A percentile compares a stretch with the other conserved stretches of the same genome.
phyloP scores from a whole-genome alignment of 352 stramenopile species.

The Nothophytophthora sp. region DNA sequence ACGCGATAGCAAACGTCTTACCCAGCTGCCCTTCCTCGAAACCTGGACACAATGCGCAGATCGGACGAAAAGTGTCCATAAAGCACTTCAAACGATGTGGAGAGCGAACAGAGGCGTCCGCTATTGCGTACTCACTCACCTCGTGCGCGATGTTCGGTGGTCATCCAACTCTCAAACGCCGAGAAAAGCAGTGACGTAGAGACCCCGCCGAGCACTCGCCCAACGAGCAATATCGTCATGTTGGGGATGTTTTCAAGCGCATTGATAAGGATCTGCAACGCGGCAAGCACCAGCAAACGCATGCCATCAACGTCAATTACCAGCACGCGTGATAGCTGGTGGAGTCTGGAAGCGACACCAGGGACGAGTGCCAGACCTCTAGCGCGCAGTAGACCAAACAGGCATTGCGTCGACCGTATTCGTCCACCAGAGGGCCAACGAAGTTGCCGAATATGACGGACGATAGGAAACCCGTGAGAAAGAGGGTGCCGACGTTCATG shows the following conservation, averaged over 20 bases:
- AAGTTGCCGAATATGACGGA: conserved; percentile 94
- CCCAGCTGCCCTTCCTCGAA: conserved; percentile 91
- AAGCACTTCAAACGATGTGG: background rate
- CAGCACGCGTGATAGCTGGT: background rate
- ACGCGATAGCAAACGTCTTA: conserved; percentile 93
- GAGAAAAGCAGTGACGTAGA: conserved; percentile 97
- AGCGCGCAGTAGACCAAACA: conserved; percentile 96
- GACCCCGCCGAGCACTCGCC: conserved; percentile 93
- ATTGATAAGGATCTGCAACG: conserved; percentile 93
- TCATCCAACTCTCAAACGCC: conserved; percentile 98
- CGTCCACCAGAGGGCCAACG: conserved; percentile 93
- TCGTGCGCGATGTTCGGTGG: conserved; percentile 91
- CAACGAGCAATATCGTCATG: conserved; percentile 90
- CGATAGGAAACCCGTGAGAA: conserved; percentile 96
- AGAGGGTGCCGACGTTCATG: conserved; percentile 94
- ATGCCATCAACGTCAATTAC: too few relatives aligned
- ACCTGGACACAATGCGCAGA: conserved; percentile 36
- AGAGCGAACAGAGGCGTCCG: background rate
- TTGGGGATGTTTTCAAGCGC: conserved; percentile 91
- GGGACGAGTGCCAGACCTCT: conserved; percentile 55
- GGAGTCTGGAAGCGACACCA: background rate
- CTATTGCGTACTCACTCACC: conserved; percentile 27
- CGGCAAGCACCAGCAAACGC: background rate
- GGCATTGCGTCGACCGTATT: conserved; percentile 92
- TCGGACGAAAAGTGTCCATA: too few relatives aligned